These are phyloP conservation scores for Lactarius akahatsu DNA, from an alignment of 768 basidiomycete genomes.

Conservation along the genomic window DNA sequence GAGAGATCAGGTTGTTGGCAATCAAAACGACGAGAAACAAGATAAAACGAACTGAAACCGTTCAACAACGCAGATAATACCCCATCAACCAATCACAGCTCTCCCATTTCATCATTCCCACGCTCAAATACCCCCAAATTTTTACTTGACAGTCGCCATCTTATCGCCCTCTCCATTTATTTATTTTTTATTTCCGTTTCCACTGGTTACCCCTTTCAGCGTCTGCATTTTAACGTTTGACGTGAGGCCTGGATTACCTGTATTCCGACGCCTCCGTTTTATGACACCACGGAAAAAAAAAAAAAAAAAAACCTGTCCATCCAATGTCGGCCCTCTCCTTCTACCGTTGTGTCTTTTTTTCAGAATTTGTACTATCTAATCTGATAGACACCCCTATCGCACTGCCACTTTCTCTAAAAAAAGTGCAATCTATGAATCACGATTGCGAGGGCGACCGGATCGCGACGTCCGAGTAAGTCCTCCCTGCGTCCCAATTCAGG, in stretches of 20 bases:
- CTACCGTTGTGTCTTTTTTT: neutral
- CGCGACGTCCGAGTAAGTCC: constrained; percentile 13
- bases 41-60: constrained; percentile 12
- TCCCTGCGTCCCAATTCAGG: neutral
- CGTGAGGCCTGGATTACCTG: constrained; percentile 13
- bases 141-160: constrained; percentile 5
- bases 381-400: constrained; percentile 16
- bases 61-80: neutral
- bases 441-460: constrained; percentile 14
- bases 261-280: constrained; percentile 18
- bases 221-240: constrained; percentile 23
- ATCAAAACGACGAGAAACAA: constrained; percentile 26
- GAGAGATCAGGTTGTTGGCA: constrained; percentile 18
- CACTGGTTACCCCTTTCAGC: constrained; percentile 22
- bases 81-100: constrained; percentile 26
- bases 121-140: no score
- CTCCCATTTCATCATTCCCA: constrained; percentile 14
- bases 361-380: constrained; percentile 8
- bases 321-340: no score
- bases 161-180: constrained; percentile 15
- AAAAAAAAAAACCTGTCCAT: neutral
- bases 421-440: constrained; percentile 17
- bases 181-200: neutral
- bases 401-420: constrained; percentile 17
- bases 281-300: no score